Evolutionary conservation across 148 eudicot genomes (phyloP).

Genomic region (Chenopodium suecicum): DNA sequence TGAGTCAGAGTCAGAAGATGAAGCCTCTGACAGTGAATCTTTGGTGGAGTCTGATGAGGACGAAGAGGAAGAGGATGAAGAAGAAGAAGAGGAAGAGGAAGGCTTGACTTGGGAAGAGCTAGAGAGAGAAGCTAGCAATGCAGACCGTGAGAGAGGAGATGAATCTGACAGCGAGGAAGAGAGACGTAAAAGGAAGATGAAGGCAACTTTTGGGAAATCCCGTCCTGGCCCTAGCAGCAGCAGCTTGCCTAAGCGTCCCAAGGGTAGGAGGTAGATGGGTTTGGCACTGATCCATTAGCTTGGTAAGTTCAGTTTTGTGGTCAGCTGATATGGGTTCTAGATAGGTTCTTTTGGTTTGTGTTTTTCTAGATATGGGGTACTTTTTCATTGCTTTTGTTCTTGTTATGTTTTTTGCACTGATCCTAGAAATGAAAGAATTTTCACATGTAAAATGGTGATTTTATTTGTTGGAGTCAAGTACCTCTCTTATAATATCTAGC

Average conservation of each 20-base stretch:
- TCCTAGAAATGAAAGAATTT: conserved; percentile 15
- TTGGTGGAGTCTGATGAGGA: conserved; percentile 84
- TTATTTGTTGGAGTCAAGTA: conserved; percentile 7
- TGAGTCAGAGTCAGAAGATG: conserved; percentile 83
- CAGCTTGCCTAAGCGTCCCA: conserved; percentile 50
- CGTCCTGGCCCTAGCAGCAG: conserved; percentile 49
- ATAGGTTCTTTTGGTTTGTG: conserved; percentile 23
- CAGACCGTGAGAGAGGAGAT: conserved; percentile 76
- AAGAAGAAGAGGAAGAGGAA: conserved; percentile 67
- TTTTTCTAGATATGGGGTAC: conserved; percentile 15
- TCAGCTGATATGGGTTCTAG: conserved; percentile 21
- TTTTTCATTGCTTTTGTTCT: conserved; percentile 11
- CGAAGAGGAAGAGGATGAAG: conserved; percentile 77
- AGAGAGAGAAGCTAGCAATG: conserved; percentile 93
- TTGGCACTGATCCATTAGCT: not conserved
- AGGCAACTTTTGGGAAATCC: conserved; percentile 62
- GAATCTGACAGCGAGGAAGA: conserved; percentile 95
- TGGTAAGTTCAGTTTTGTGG: conserved; percentile 24
- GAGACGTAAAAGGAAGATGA: conserved; percentile 76
- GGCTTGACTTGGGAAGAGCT: conserved; percentile 96
- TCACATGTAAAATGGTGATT: conserved; percentile 32
- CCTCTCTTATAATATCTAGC: not conserved
- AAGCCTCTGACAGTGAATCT: conserved; percentile 80
- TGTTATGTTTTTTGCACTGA: not conserved
- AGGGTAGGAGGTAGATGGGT: conserved; percentile 57